Evolutionary conservation across 2,329 filamentous ascomycete species (phyloP), one percentile per base, ranked within the genome.

Genomic region (Lachnellula suecica): DNA sequence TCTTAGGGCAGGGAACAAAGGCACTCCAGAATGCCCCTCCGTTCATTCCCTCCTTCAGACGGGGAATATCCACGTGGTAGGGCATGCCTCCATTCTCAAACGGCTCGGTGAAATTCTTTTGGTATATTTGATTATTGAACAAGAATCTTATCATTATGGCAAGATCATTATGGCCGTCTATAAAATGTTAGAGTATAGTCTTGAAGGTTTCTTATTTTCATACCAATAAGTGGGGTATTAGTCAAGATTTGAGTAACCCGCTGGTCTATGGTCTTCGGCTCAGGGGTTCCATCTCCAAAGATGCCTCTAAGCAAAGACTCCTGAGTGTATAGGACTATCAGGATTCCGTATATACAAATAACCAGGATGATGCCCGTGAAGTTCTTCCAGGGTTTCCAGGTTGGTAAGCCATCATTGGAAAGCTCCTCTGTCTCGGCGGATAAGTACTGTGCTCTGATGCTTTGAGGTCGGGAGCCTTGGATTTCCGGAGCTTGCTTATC

Each of bases 21-120:
- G 94, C 90, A 66, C 87, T 92, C 93, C 92, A 97, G 68, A 97
- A 97, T n/a, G 89, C 85, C 50, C 91, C 93, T 35, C 91, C 91
- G 57, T 87, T 83, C 60, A 79, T 77, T 1, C 92, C 91, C 45
- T 82, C 70, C 31, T 81, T 77, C 44, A 96, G 77, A 4, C 92
- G 83, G 1, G 87, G 85, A 8, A 96, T 73, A 68, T 97, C 93
- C 47, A 94, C 87, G 60, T 97, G 89, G 3, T 77, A 77, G 0
- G 69, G 65, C 47, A 96, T 71, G 1, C 81, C 82, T 27, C 89
- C 90, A 20, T 88, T 73, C 59, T 86, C 80, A 65, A 96, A 96
- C 5, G 81, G 79, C 34, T 84, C 72, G n/a, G 79, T 85, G 72
- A 96, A 97, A 44, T 85, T 82, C 11, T 79, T 71, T 56, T 78